Evolutionary conservation across 1,284 basidiomycete species (phyloP), one percentile per base, ranked within the genome.

Genomic region (Cryptococcus maquisensis): DNA sequence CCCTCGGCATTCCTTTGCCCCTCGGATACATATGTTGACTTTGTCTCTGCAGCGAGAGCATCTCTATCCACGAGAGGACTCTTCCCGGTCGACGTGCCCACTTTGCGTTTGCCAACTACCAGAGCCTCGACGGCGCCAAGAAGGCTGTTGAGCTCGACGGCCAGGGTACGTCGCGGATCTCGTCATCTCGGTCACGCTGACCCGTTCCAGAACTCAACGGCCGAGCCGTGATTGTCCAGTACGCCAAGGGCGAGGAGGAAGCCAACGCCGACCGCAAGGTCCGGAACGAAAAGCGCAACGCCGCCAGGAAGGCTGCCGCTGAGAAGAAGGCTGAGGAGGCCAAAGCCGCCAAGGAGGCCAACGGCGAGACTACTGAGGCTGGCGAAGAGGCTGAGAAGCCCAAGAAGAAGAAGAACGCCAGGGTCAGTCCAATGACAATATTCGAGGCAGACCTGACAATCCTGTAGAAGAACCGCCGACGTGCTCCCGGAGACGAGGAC

Each of bases 191-290:
- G 12, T 15, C n/a, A 6, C 18, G 45, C 24, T 49, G 13, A 38
- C 26, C 7, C 10, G 4, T 42, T 35, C 37, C 13, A 75, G 74
- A 92, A 76, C 85, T 95, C 75, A 87, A 90, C 61, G 89, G 86
- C 61, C 90, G 92, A 74, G 81, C 81, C 76, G 84, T 94, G 74
- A 86, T 88, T 75, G 82, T 95, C 77, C 87, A 94, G 80, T 79
- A 90, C 71, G 93, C 92, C 72, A 92, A 92, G 79, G 87, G 90
- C 78, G 90, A 90, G 81, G 86, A 83, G 78, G 88, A 84, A 65
- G 85, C 81, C 77, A 85, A 81, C 76, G 86, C 86, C 53, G 64
- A 56, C 77, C 86, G 81, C 38, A 58, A 67, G 76, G 75, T 82
- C 15, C 53, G 51, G 45, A 47, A 57, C 39, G 64, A 64, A 55